Evolutionary conservation across 345 rosid genomes (phyloP).

Genomic region (Leavenworthia alabamica): DNA sequence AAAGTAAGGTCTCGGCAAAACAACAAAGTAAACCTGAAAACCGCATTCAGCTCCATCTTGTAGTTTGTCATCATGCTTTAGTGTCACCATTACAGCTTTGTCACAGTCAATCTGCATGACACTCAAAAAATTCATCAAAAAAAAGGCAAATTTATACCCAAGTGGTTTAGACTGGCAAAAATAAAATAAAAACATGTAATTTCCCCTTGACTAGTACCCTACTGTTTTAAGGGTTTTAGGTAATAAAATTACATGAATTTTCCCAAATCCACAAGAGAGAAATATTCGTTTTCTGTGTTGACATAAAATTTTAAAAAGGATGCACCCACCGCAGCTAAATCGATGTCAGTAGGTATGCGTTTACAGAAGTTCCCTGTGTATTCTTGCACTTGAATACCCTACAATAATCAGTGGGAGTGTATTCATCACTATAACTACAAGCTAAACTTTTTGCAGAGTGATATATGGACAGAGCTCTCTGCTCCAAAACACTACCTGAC

Average conservation of each 20-base stretch:
- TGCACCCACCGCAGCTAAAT: constrained; percentile 80
- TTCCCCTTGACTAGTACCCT: not conserved
- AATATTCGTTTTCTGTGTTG: not conserved
- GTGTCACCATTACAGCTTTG: constrained; percentile 84
- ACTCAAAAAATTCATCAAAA: constrained; percentile 15
- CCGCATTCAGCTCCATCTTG: constrained; percentile 93
- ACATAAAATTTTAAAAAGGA: constrained; percentile 1
- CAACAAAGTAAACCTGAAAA: constrained; percentile 70
- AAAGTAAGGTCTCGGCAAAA: not conserved
- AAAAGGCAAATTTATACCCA: constrained; percentile 3
- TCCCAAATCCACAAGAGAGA: not conserved
- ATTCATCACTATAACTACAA: constrained; percentile 13
- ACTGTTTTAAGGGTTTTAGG: not conserved
- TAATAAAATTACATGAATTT: not conserved
- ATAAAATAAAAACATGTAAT: not conserved
- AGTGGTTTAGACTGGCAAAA: not conserved
- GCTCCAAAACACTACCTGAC: constrained; percentile 53
- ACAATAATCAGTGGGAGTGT: constrained; percentile 10
- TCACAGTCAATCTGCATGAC: constrained; percentile 94
- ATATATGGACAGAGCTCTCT: constrained; percentile 11
- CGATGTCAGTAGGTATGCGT: constrained; percentile 94
- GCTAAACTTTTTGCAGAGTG: not conserved
- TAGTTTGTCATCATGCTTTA: constrained; percentile 94
- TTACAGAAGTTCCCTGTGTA: constrained; percentile 93
- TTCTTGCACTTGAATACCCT: constrained; percentile 98